Evolutionary conservation across 2,329 filamentous ascomycete species (phyloP).

Genomic region (Trichoderma cornu-damae): DNA sequence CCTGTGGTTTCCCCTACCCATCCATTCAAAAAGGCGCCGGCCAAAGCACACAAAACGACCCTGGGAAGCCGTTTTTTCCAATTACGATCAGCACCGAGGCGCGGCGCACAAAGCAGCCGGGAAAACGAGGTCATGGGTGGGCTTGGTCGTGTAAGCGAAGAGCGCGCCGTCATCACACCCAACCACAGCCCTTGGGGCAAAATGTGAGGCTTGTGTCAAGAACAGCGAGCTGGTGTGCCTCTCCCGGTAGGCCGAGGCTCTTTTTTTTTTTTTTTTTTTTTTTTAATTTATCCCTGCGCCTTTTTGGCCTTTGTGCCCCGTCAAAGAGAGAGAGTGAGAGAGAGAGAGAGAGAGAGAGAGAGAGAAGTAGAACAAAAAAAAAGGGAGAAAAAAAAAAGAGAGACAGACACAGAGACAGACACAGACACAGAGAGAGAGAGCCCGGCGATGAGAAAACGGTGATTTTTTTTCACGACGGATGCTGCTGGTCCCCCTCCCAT

Average conservation of each 20-base stretch:
- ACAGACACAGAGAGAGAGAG: too few species aligned
- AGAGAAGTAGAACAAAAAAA: neutral
- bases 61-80: neutral
- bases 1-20: neutral
- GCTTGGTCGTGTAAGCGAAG: slow-evolving; percentile 2
- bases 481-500: too few species aligned
- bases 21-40: slow-evolving; percentile 2
- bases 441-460: too few species aligned
- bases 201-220: neutral
- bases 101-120: neutral
- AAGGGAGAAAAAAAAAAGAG: too few species aligned
- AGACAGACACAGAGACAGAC: too few species aligned
- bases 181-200: neutral
- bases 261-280: too few species aligned
- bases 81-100: neutral
- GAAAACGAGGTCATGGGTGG: slow-evolving; percentile 7
- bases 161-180: neutral
- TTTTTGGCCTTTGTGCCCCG: neutral
- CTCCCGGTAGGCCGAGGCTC: slow-evolving; percentile 3
- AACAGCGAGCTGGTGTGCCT: too few species aligned
- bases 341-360: neutral
- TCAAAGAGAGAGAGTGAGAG: neutral
- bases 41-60: neutral
- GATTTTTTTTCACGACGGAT: too few species aligned
- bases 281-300: too few species aligned